Percentiles rank a stretch among this genome's conserved stretches.
Conservation (phyloP, 345 rosid species). For the Gossypium australe region DNA sequence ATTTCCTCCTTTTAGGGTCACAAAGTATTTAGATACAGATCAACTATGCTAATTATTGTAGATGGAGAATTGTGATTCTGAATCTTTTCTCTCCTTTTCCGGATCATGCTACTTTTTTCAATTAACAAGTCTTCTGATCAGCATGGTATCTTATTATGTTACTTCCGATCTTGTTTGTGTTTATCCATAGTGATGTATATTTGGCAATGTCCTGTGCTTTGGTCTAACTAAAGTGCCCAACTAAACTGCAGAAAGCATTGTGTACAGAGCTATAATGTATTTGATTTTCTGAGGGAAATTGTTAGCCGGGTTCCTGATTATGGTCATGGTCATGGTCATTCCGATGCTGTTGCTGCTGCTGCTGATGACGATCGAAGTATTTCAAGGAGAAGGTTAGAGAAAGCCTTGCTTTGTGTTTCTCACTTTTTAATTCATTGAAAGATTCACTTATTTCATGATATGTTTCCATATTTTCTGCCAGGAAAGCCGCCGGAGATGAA, state of each 20-base stretch:
- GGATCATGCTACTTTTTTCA: not conserved
- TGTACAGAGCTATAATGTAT: constrained; percentile 90
- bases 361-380: constrained; percentile 63
- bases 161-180: not conserved
- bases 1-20: not conserved
- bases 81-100: not conserved
- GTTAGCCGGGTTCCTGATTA: constrained; percentile 98
- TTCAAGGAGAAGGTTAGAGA: constrained; percentile 66
- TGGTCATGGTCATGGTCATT: constrained; percentile 46
- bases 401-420: not conserved
- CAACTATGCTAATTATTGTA: not conserved
- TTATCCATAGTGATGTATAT: not conserved
- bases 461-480: constrained; percentile 22
- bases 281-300: constrained; percentile 93
- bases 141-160: constrained; percentile 1
- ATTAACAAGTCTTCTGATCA: not conserved
- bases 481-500: constrained; percentile 77
- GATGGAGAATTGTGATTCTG: not conserved
- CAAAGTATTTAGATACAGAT: not conserved
- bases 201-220: not conserved
- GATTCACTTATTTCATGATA: not conserved
- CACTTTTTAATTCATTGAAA: not conserved
- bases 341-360: constrained; percentile 53
- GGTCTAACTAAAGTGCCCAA: constrained; percentile 8
- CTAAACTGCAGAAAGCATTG: constrained; percentile 81